Percentiles rank a stretch among this genome's conserved stretches.
Conservation (phyloP, 2,329 filamentous ascomycete genomes). For the Colletotrichum sidae region DNA sequence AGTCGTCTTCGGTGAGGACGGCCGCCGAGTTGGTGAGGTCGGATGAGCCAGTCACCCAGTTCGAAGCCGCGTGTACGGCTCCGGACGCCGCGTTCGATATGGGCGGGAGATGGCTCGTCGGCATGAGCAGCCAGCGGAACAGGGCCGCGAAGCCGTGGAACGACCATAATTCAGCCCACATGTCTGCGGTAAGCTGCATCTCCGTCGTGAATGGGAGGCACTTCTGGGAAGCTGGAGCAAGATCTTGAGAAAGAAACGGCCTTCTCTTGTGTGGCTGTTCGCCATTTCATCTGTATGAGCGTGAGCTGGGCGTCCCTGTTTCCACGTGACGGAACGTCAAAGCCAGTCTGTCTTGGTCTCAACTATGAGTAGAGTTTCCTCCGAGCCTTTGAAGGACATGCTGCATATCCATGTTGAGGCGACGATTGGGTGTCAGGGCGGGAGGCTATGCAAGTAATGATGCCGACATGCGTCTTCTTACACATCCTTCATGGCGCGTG, state of each 20-base stretch:
- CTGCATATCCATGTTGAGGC: conserved; percentile 19
- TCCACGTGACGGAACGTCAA: conserved; percentile 30
- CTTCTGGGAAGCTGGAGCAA: neutral
- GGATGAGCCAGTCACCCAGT: conserved; percentile 22
- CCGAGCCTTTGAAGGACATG: conserved; percentile 5
- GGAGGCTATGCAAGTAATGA: too few relatives aligned
- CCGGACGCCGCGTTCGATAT: conserved; percentile 22
- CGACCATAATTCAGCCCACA: conserved; percentile 35
- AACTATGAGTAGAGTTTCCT: conserved; percentile 25
- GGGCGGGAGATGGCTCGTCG: conserved; percentile 27
- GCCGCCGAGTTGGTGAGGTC: conserved; percentile 19
- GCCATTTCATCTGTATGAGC: neutral
- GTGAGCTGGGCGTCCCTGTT: conserved; percentile 1
- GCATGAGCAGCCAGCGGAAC: conserved; percentile 35
- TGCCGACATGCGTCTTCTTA: too few relatives aligned
- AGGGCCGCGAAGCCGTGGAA: conserved; percentile 29
- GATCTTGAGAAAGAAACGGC: neutral
- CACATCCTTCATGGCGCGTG: neutral
- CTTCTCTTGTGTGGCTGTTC: neutral
- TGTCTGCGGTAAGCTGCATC: neutral
- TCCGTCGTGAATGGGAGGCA: neutral
- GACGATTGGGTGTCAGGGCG: conserved; percentile 18
- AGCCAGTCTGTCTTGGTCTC: conserved; percentile 27
- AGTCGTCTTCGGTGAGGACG: conserved; percentile 40
- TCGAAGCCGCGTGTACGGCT: conserved; percentile 16